These are phyloP conservation scores for Oryza glaberrima DNA, from an alignment of 176 grass and related monocot genomes.

Conservation along the genomic window DNA sequence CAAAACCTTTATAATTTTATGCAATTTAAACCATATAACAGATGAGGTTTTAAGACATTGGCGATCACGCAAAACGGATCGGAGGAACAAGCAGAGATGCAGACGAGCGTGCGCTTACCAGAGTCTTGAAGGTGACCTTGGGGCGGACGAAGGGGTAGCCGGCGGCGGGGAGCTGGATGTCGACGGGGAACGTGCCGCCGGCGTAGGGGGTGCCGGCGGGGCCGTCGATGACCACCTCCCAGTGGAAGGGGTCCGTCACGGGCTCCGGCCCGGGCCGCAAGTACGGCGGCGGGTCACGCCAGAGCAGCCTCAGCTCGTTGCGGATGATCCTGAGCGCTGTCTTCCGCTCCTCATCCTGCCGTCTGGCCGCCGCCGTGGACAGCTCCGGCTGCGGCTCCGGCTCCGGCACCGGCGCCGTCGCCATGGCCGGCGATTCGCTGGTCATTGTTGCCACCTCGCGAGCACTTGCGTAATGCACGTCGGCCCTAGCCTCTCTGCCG, in stretches of 20 bases:
- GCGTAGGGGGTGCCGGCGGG: constrained; percentile 43
- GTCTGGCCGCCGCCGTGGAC: too few relatives aligned
- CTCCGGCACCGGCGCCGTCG: too few relatives aligned
- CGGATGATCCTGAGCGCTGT: too few relatives aligned
- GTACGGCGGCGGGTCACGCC: too few relatives aligned
- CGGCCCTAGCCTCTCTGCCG: not conserved
- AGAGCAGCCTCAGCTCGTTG: too few relatives aligned
- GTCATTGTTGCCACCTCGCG: not conserved
- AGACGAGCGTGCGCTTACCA: not conserved
- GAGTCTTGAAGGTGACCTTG: constrained; percentile 48
- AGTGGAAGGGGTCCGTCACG: constrained; percentile 40
- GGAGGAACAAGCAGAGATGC: too few relatives aligned
- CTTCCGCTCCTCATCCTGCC: too few relatives aligned
- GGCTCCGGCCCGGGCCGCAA: not conserved
- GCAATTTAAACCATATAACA: too few relatives aligned
- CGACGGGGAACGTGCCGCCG: constrained; percentile 44
- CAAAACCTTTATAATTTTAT: too few relatives aligned
- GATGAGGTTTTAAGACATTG: too few relatives aligned
- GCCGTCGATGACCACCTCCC: constrained; percentile 47
- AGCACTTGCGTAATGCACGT: not conserved
- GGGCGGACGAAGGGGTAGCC: not conserved
- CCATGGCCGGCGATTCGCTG: not conserved
- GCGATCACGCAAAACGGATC: too few relatives aligned
- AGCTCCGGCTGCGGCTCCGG: too few relatives aligned
- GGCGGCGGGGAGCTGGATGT: not conserved